phyloP scores from a whole-genome alignment of 2,329 filamentous ascomycete species.

The Beauveria brongniartii region DNA sequence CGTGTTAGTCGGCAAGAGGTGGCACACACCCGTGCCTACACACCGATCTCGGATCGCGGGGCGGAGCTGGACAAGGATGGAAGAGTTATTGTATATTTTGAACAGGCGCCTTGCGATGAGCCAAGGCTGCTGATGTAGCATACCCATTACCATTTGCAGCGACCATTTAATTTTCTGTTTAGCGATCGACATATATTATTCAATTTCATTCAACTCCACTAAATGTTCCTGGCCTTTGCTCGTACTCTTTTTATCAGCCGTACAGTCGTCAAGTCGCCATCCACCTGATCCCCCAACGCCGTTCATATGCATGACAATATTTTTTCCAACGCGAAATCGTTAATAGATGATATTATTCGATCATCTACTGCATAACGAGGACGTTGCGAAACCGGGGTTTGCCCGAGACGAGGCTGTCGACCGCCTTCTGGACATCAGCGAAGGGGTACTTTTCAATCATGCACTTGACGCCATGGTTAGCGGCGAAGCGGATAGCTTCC shows the following conservation, averaged over 20 bases:
- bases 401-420: slow-evolving; percentile 31
- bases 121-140: slow-evolving; percentile 36
- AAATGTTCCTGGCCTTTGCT: neutral
- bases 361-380: slow-evolving; percentile 28
- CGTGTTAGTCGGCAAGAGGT: slow-evolving; percentile 74
- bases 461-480: slow-evolving; percentile 53
- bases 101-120: slow-evolving; percentile 30
- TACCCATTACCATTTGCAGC: neutral
- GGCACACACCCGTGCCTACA: slow-evolving; percentile 59
- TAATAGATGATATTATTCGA: neutral
- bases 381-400: slow-evolving; percentile 40
- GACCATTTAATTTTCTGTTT: neutral
- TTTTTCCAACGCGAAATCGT: neutral
- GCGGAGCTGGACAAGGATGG: slow-evolving; percentile 27
- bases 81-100: slow-evolving; percentile 26
- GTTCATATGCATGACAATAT: neutral
- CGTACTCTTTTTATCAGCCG: neutral
- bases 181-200: neutral
- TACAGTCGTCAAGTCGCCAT: neutral
- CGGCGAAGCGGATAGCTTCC: slow-evolving; percentile 59
- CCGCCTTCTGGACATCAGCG: slow-evolving; percentile 36
- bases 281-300: neutral
- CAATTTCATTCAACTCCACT: neutral
- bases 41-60: slow-evolving; percentile 63
- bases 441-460: slow-evolving; percentile 59